phyloP scores from a whole-genome alignment of 805 yeast genomes.

The Yarrowia sp. region DNA sequence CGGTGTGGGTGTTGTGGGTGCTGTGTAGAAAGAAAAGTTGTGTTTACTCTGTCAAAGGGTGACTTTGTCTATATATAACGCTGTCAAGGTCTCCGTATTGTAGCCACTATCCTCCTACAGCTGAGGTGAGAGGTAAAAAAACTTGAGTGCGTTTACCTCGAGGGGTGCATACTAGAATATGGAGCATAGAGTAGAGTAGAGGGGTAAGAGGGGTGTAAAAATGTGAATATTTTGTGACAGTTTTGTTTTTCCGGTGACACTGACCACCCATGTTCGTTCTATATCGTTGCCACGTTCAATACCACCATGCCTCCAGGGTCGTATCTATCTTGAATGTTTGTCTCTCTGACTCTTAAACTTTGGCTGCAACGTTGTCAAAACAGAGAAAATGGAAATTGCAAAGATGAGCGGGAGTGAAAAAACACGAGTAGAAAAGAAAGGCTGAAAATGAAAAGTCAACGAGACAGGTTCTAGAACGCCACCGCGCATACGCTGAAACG shows the following conservation, averaged over 20 bases:
- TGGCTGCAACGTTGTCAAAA: conserved; percentile 29
- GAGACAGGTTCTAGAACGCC: too few relatives aligned
- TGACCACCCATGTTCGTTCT: too few relatives aligned
- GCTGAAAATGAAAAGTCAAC: background rate
- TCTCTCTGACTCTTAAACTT: conserved; percentile 11
- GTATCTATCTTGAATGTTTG: background rate
- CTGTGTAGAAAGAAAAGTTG: background rate
- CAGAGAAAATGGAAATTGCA: conserved; percentile 11
- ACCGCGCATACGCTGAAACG: too few relatives aligned
- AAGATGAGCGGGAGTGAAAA: conserved; percentile 1
- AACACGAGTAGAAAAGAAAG: too few relatives aligned
- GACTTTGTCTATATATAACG: conserved; percentile 27
- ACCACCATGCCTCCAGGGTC: background rate
- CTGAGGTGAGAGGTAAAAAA: conserved; percentile 19
- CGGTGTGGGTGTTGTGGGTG: background rate
- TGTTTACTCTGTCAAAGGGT: conserved; percentile 2
- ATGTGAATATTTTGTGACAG: background rate
- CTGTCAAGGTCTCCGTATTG: conserved; percentile 2
- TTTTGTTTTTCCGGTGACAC: too few relatives aligned
- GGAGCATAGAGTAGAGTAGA: background rate
- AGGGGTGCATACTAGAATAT: conserved; percentile 6
- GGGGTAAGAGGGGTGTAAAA: background rate
- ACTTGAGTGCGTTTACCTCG: conserved; percentile 22
- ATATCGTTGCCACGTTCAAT: background rate
- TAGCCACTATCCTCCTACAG: conserved; percentile 12